These are phyloP conservation scores for Fraxinus velutina DNA, from an alignment of 305 asterid genomes.

Conservation along the genomic window DNA sequence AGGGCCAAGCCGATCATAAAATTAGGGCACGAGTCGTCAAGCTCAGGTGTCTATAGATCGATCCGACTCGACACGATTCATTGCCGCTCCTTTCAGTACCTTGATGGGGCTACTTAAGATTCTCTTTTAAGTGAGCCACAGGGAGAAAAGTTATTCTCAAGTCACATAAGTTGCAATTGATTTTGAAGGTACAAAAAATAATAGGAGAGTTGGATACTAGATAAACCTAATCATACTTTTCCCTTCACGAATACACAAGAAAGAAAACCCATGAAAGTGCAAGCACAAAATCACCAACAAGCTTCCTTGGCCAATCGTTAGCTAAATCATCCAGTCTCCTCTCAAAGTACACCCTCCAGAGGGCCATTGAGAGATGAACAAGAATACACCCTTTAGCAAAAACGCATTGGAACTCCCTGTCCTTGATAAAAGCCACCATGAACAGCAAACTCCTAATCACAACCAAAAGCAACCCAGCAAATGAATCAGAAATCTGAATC, in stretches of 20 bases:
- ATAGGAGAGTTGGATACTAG: neutral
- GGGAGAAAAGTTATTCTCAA: neutral
- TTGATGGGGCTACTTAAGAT: neutral
- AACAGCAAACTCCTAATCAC: constrained; percentile 49
- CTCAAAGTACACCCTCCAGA: constrained; percentile 63
- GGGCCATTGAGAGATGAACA: constrained; percentile 53
- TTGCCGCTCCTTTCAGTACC: neutral
- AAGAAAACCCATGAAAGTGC: constrained; percentile 67
- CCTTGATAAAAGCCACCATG: constrained; percentile 66
- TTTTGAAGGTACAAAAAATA: neutral
- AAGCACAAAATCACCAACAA: constrained; percentile 55
- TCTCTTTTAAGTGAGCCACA: neutral
- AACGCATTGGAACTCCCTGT: constrained; percentile 58
- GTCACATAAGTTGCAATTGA: neutral
- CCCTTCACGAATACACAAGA: constrained; percentile 59
- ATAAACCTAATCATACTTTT: constrained; percentile 48
- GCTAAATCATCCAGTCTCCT: constrained; percentile 63
- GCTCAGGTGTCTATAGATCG: neutral
- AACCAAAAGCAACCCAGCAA: constrained; percentile 62
- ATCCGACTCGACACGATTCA: neutral
- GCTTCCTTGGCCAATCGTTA: constrained; percentile 57
- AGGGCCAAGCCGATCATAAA: neutral
- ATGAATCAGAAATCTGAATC: constrained; percentile 52
- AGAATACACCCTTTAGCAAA: constrained; percentile 54
- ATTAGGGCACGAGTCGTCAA: neutral